phyloP scores from a whole-genome alignment of 345 rosid species.

The Syzygium aqueum region DNA sequence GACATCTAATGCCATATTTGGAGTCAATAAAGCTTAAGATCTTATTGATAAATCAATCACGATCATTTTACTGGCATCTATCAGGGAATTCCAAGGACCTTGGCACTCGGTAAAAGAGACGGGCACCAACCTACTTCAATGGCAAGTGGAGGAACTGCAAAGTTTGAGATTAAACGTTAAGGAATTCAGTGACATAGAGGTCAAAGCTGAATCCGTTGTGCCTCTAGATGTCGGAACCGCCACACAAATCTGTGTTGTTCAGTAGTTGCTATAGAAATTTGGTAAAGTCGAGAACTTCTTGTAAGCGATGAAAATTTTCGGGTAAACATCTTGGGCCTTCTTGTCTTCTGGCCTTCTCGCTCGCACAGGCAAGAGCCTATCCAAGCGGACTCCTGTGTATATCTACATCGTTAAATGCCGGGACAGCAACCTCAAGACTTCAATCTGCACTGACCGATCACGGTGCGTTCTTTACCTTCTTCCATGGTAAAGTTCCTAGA shows the following conservation, averaged over 20 bases:
- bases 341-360: constrained; percentile 75
- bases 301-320: not conserved
- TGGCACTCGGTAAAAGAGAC: constrained; percentile 44
- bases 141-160: constrained; percentile 70
- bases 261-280: not conserved
- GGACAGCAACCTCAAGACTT: constrained; percentile 48
- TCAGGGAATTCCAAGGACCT: constrained; percentile 65
- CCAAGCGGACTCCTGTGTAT: constrained; percentile 72
- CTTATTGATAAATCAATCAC: not conserved
- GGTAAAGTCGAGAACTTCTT: not conserved
- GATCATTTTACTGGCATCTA: not conserved
- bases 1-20: not conserved
- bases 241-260: constrained; percentile 35
- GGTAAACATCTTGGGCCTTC: constrained; percentile 67
- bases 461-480: constrained; percentile 24
- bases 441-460: constrained; percentile 63
- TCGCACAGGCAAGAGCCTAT: constrained; percentile 43
- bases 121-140: constrained; percentile 44
- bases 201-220: constrained; percentile 47
- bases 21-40: not conserved
- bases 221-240: constrained; percentile 52
- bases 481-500: not conserved
- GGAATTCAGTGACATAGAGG: constrained; percentile 29
- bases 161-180: constrained; percentile 42
- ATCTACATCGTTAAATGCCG: constrained; percentile 50